Base-by-base conservation (phyloP, 2,329 filamentous ascomycete species). In the Verticillium zaregamsianum region DNA sequence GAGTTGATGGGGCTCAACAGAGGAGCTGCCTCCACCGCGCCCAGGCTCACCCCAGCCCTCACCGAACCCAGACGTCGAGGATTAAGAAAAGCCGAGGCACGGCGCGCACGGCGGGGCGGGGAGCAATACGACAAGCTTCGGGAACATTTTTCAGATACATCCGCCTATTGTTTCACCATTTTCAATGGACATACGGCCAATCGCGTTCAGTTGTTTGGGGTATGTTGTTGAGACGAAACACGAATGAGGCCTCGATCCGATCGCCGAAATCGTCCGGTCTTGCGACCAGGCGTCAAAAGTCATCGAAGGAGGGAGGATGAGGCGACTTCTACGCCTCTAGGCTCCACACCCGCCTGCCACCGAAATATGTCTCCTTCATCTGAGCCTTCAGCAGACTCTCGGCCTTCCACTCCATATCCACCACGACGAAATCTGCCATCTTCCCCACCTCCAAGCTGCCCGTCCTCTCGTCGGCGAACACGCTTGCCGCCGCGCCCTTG, bases 371-470 rank as follows among this genome's bases (percentile, higher is more conserved):
- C 71, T 83, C 74, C 55, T 64, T 63, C 3, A 83, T 71, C 62
- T 65, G 71, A 2, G 79, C 78, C 20, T 73, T 68, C 59, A 81
- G 69, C 58, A 84, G 69, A 63, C 70, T 74, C 32, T 75, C 74
- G 33, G 74, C 70, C 20, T 77, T 74, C 77, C 79, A 83, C 23
- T 74, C 69, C 77, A 82, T 79, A 63, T 84, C 79, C 6, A 82
- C 73, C 2, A 84, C 73, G 20, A 79, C 79, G 62, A 86, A 82
- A 66, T 86, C 82, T 6, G 83, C 83, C 67, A 77, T 71, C 71
- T 79, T 77, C 4, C 82, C 82, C 3, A 72, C 69, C 67, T 78
- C 76, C 59, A 86, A 66, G 61, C 73, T 77, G 0, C 83, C 83
- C 8, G 80, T 70, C 64, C 77, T 72, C 35, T 74, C 70, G 31